These are phyloP conservation scores for Pythium grandisporangium DNA, from an alignment of 352 stramenopile genomes.

Conservation along the genomic window DNA sequence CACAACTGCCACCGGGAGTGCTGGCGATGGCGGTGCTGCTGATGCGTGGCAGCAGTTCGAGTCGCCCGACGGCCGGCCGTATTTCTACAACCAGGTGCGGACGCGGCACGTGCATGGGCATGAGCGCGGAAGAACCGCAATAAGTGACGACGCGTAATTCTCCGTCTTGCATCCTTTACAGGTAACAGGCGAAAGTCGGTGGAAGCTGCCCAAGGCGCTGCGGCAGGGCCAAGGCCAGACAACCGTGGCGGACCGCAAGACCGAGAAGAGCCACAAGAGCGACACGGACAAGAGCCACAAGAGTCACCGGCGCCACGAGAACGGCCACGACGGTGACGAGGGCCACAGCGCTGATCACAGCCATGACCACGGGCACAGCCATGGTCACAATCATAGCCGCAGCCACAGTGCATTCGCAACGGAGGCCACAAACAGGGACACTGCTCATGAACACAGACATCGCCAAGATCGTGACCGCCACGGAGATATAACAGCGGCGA, in stretches of 20 bases:
- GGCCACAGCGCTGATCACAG: too few species aligned
- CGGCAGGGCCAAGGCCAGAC: not conserved
- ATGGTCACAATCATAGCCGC: too few species aligned
- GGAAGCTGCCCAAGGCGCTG: slow-evolving; percentile 31
- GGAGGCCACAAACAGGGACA: too few species aligned
- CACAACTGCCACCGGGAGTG: too few species aligned
- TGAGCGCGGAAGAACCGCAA: not conserved
- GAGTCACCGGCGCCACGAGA: too few species aligned
- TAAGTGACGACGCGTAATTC: slow-evolving; percentile 2
- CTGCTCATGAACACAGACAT: too few species aligned
- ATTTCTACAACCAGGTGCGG: slow-evolving; percentile 51
- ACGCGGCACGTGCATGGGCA: not conserved
- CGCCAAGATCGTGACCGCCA: not conserved
- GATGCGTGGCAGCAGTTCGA: slow-evolving; percentile 46
- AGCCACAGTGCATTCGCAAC: too few species aligned
- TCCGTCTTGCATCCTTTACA: too few species aligned
- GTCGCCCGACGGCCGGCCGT: slow-evolving; percentile 41
- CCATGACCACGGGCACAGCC: not conserved
- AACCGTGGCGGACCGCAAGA: too few species aligned
- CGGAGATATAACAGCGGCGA: not conserved
- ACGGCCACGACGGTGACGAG: not conserved
- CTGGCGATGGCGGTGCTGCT: too few species aligned
- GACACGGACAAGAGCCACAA: too few species aligned
- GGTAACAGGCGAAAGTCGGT: slow-evolving; percentile 49
- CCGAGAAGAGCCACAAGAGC: too few species aligned